These are phyloP conservation scores for Neurospora cerealis DNA, from an alignment of 495 filamentous ascomycete genomes.

Conservation along the genomic window DNA sequence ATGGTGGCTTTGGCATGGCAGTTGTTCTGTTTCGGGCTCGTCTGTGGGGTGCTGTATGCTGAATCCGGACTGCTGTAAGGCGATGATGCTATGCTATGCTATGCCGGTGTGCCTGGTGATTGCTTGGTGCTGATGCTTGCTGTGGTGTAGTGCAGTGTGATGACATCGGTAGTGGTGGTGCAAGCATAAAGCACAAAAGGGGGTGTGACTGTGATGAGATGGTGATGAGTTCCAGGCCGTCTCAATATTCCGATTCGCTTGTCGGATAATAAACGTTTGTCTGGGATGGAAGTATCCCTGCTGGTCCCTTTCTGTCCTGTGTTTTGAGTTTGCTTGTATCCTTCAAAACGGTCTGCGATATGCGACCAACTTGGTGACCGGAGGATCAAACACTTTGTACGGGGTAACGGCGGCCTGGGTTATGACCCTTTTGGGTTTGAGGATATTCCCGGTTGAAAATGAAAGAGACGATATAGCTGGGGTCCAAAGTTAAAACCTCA, in stretches of 20 bases:
- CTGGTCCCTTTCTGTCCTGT: neutral
- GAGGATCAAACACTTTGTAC: neutral
- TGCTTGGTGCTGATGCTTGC: neutral
- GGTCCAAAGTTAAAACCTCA: neutral
- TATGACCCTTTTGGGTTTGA: neutral
- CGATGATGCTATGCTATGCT: neutral
- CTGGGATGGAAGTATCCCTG: neutral
- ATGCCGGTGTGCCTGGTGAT: neutral
- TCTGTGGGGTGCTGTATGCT: neutral
- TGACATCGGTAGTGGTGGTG: neutral
- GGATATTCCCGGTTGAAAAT: neutral
- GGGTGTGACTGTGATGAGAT: neutral
- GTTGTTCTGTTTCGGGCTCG: neutral
- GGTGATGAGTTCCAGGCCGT: neutral
- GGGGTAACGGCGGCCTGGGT: neutral
- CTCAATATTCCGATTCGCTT: neutral
- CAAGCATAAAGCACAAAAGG: neutral
- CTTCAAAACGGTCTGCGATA: neutral
- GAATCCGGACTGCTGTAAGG: neutral
- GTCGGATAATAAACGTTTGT: neutral
- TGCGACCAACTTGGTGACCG: neutral
- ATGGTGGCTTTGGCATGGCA: neutral
- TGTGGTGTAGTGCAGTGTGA: neutral
- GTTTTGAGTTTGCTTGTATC: neutral
- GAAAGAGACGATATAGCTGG: neutral